These are phyloP conservation scores for Fonsecaea multimorphosa DNA, from an alignment of 2,329 filamentous ascomycete species.

Conservation along the genomic window DNA sequence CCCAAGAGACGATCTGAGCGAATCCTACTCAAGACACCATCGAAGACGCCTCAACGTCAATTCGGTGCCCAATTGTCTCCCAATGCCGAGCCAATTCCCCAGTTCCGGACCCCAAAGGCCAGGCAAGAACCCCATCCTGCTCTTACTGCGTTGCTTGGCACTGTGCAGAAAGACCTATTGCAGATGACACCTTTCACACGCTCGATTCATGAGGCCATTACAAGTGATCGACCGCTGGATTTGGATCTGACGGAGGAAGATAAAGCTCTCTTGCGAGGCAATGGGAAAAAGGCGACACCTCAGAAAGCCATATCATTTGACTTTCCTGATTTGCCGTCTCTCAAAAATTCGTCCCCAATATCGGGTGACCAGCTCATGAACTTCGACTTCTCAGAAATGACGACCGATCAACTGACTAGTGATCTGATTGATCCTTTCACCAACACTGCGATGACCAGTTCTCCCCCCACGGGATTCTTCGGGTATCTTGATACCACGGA, in stretches of 20 bases:
- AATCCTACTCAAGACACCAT: constrained; percentile 39
- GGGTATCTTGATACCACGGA: constrained; percentile 38
- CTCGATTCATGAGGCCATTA: constrained; percentile 37
- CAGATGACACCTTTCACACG: constrained; percentile 40
- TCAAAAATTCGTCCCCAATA: constrained; percentile 37
- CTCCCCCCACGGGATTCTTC: constrained; percentile 47
- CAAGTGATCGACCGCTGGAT: constrained; percentile 25
- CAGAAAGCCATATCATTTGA: constrained; percentile 43
- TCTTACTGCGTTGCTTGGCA: constrained; percentile 34
- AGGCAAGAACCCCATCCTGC: constrained; percentile 29
- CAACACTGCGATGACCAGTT: constrained; percentile 55
- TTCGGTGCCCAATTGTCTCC: constrained; percentile 42
- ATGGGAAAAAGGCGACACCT: constrained; percentile 58
- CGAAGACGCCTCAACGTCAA: constrained; percentile 37
- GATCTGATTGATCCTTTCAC: constrained; percentile 51
- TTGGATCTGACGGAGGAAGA: constrained; percentile 20
- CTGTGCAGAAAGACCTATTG: constrained; percentile 28
- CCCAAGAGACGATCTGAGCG: constrained; percentile 40
- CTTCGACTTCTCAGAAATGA: constrained; percentile 36
- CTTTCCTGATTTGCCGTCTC: constrained; percentile 46
- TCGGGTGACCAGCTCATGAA: constrained; percentile 29
- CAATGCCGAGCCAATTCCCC: constrained; percentile 37
- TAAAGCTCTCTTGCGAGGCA: constrained; percentile 10
- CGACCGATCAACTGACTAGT: constrained; percentile 40
- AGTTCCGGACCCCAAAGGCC: constrained; percentile 37